These are phyloP conservation scores for Blastocystis sp. DNA, from an alignment of 352 stramenopile species.

Conservation along the genomic window DNA sequence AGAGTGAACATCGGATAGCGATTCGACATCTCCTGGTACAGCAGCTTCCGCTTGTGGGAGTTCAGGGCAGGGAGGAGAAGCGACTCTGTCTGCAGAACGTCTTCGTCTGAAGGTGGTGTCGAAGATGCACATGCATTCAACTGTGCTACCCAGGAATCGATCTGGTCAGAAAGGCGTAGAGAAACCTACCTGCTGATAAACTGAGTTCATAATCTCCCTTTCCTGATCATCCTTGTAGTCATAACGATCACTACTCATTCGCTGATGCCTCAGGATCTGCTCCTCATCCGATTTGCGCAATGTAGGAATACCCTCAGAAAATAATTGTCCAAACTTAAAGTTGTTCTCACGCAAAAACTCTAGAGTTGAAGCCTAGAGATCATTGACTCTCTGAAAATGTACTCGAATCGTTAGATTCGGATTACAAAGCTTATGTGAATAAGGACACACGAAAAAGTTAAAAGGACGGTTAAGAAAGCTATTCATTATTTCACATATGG, in stretches of 20 bases:
- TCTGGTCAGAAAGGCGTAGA: neutral
- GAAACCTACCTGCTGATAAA: neutral
- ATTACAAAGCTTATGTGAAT: conserved; percentile 36
- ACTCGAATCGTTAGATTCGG: neutral
- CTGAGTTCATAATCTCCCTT: neutral
- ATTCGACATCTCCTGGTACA: neutral
- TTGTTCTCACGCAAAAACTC: conserved; percentile 26
- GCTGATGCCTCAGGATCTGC: neutral
- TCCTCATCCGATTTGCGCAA: conserved; percentile 44
- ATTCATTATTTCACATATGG: neutral
- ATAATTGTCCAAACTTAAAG: conserved; percentile 44
- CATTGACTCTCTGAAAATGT: neutral
- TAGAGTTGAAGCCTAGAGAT: conserved; percentile 9
- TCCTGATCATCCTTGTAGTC: conserved; percentile 44
- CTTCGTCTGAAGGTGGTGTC: neutral
- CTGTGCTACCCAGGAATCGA: neutral
- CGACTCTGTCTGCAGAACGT: neutral
- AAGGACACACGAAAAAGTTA: conserved; percentile 56
- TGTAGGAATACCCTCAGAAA: conserved; percentile 48
- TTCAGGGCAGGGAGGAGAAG: neutral
- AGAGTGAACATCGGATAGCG: neutral
- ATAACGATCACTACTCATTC: conserved; percentile 23
- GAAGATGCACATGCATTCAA: neutral
- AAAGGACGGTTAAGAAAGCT: conserved; percentile 34
- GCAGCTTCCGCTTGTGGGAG: conserved; percentile 25